phyloP scores from a whole-genome alignment of 2,329 filamentous ascomycete genomes.

The Penicillium sclerotiorum region DNA sequence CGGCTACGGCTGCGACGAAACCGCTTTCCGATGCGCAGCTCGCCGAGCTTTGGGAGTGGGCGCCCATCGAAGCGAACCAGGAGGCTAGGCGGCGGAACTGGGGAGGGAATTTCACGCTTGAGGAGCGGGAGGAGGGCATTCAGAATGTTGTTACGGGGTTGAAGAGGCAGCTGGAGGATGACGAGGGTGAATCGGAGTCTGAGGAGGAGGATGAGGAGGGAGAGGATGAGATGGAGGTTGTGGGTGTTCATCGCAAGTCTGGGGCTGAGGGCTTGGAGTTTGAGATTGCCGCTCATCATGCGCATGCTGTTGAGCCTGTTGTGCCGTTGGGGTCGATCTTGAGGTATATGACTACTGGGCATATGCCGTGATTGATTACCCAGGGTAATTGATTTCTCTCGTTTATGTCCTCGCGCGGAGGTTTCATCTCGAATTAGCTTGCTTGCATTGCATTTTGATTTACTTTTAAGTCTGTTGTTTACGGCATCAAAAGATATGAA shows the following conservation, averaged over 20 bases:
- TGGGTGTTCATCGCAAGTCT: conserved; percentile 39
- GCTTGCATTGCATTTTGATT: conserved; percentile 10
- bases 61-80: conserved; percentile 51
- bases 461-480: not conserved
- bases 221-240: conserved; percentile 46
- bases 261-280: conserved; percentile 36
- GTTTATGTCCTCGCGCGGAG: not conserved
- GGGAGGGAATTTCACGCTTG: conserved; percentile 70
- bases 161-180: conserved; percentile 59
- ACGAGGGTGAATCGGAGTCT: conserved; percentile 51
- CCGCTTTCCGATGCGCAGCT: conserved; percentile 53
- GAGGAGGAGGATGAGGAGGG: conserved; percentile 58
- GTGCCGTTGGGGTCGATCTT: conserved; percentile 52
- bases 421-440: conserved; percentile 2
- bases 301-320: conserved; percentile 27
- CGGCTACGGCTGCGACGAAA: conserved; percentile 12
- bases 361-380: conserved; percentile 20
- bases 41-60: conserved; percentile 63
- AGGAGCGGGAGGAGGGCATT: conserved; percentile 67
- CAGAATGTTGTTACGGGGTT: conserved; percentile 74
- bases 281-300: conserved; percentile 36
- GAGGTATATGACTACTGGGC: conserved; percentile 55
- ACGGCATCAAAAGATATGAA: conserved; percentile 14
- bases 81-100: conserved; percentile 53
- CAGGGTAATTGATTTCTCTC: too few relatives aligned